phyloP scores from a whole-genome alignment of 495 filamentous ascomycete genomes.

The Aspergillus conjunctus region DNA sequence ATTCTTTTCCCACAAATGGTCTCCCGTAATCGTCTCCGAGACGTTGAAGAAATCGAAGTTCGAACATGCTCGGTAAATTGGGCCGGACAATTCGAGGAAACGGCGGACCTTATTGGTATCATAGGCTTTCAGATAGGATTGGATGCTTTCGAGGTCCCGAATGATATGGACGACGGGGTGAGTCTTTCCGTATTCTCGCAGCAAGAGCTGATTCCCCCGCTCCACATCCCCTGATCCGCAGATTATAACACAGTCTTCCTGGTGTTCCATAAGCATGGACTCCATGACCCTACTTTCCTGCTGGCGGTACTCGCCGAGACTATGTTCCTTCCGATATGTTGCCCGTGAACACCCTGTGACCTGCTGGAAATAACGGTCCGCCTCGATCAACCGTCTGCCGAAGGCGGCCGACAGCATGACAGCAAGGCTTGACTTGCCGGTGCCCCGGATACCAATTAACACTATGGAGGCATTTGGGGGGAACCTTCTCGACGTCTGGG shows the following conservation, averaged over 20 bases:
- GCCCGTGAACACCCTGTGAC: slow-evolving; percentile 63
- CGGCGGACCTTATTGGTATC: slow-evolving; percentile 57
- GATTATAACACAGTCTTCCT: slow-evolving; percentile 68
- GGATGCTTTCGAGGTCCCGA: slow-evolving; percentile 65
- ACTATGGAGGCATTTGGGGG: slow-evolving; percentile 68
- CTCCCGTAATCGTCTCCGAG: slow-evolving; percentile 32
- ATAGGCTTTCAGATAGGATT: slow-evolving; percentile 59
- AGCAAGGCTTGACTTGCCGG: slow-evolving; percentile 75
- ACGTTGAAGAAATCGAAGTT: slow-evolving; percentile 81
- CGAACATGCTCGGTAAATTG: slow-evolving; percentile 63
- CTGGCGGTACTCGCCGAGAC: slow-evolving; percentile 59
- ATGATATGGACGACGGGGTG: slow-evolving; percentile 76
- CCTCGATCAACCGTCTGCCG: slow-evolving; percentile 68
- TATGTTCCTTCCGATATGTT: slow-evolving; percentile 61
- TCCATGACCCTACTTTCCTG: slow-evolving; percentile 65
- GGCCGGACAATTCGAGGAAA: slow-evolving; percentile 54
- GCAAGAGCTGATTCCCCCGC: slow-evolving; percentile 41
- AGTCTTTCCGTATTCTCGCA: slow-evolving; percentile 50
- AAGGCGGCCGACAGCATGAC: slow-evolving; percentile 76
- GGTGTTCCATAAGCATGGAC: slow-evolving; percentile 61
- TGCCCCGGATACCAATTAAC: slow-evolving; percentile 72
- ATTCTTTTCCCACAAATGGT: slow-evolving; percentile 28
- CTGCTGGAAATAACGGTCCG: slow-evolving; percentile 70
- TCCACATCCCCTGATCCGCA: slow-evolving; percentile 62
- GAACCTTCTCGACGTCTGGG: slow-evolving; percentile 48